Evolutionary conservation across 2,329 filamentous ascomycete genomes (phyloP), one percentile per base, ranked within the genome.

Genomic region (Xylariaceae sp.): DNA sequence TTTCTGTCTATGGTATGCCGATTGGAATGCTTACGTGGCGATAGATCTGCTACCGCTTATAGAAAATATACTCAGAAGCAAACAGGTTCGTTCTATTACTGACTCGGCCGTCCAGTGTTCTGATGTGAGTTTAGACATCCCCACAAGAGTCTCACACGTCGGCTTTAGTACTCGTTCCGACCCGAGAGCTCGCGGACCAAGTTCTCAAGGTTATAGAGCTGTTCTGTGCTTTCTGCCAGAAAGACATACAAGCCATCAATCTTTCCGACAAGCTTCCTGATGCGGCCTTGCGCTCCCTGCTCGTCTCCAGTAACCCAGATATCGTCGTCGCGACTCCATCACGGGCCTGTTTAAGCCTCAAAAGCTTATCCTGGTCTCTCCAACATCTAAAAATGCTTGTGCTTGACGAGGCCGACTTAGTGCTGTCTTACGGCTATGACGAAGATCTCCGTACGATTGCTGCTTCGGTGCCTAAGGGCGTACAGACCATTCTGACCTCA

Each of bases 401-500:
- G 0, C 85, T 99, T 47, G 94, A 99, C 70, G 94, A 99, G 75
- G 92, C 93, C 2, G 94, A 99, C 68, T 74, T 99, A 58, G 88
- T 99, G 6, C 78, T 97, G 51, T 95, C 91, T 3, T 99, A 97
- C 68, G 94, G 92, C 42, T 96, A 97, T 69, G 88, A 93, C 53
- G 89, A 96, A 55, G 94, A 97, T 64, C 81, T 99, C 56, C 84
- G 92, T 65, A 88, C 84, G 62, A 80, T 99, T 27, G 81, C 92
- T 0, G 85, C 88, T 62, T 82, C 86, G 2, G 78, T 97, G 18
- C 92, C 93, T 0, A 89, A 89, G 68, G 89, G 89, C 2, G 83
- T 96, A 0, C 94, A 99, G 75, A 92, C 91, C 1, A 87, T 94
- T 66, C 81, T 99, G 69, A 96, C 96, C 85, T 96, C 91, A 61